These are phyloP conservation scores for Vanrija pseudolonga DNA, from an alignment of 1,284 basidiomycete species.

Conservation along the genomic window DNA sequence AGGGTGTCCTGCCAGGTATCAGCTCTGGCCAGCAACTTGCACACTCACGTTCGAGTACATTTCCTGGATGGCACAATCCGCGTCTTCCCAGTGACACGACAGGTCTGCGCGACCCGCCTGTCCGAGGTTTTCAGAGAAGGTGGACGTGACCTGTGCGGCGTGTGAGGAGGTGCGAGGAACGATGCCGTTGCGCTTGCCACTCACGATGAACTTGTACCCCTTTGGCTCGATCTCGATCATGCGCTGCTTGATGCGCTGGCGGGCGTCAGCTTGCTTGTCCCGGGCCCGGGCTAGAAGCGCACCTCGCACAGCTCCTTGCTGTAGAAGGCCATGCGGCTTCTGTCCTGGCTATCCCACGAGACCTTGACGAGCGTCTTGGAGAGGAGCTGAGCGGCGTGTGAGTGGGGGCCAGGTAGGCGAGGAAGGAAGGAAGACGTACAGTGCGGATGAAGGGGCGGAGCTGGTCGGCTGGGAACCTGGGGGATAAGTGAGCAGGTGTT, in stretches of 20 bases:
- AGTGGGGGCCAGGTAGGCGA: not conserved
- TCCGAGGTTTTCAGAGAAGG: constrained; percentile 42
- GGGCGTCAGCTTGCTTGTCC: not conserved
- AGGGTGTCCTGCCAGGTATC: constrained; percentile 32
- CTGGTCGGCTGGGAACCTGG: constrained; percentile 31
- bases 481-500: not conserved
- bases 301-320: constrained; percentile 45
- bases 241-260: constrained; percentile 36
- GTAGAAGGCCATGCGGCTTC: constrained; percentile 25
- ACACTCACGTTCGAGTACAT: constrained; percentile 43
- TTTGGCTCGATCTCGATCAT: constrained; percentile 44
- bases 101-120: constrained; percentile 47
- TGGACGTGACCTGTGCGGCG: constrained; percentile 32
- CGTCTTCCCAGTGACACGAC: constrained; percentile 48
- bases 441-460: constrained; percentile 34
- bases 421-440: constrained; percentile 13
- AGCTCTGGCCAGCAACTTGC: not conserved
- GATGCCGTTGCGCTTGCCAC: constrained; percentile 1
- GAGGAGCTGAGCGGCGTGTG: constrained; percentile 17
- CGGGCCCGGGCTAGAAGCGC: too few species aligned
- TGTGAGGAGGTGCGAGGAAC: constrained; percentile 1
- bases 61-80: constrained; percentile 41
- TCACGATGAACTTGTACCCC: constrained; percentile 46
- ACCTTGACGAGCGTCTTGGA: constrained; percentile 24
- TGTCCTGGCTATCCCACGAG: constrained; percentile 34